phyloP scores from a whole-genome alignment of 2,329 filamentous ascomycete species.

The Nemania diffusa region DNA sequence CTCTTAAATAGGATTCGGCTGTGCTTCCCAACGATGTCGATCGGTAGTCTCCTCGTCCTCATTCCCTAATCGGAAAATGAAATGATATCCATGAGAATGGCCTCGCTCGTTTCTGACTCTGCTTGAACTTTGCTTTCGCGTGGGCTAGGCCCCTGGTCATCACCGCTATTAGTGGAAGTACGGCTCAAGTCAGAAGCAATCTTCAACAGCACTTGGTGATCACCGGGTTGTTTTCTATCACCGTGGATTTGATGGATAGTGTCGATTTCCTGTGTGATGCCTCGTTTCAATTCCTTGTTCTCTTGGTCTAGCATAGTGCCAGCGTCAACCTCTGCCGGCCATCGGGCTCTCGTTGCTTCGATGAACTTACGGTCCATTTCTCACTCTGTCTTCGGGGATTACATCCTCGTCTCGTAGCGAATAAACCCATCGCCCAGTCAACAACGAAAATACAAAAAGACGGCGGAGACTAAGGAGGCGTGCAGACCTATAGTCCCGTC shows the following conservation, averaged over 20 bases:
- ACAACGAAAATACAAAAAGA: not conserved
- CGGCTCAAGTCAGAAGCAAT: not conserved
- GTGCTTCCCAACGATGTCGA: not conserved
- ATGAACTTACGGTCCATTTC: not conserved
- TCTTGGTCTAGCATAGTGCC: not conserved
- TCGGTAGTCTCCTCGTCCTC: not conserved
- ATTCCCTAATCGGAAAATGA: not conserved
- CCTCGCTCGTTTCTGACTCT: not conserved
- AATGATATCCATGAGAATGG: not conserved
- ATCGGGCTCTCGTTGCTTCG: not conserved
- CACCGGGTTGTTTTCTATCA: not conserved
- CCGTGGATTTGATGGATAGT: not conserved
- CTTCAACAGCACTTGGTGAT: not conserved
- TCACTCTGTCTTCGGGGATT: not conserved
- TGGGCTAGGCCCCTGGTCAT: not conserved
- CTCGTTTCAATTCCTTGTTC: conserved; percentile 10
- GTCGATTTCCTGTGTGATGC: conserved; percentile 7
- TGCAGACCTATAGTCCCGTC: not conserved
- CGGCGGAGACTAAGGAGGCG: not conserved
- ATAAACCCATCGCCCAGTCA: not conserved
- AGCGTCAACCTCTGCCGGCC: conserved; percentile 1
- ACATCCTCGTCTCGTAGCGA: not conserved
- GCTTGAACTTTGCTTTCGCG: not conserved
- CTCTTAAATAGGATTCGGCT: not conserved
- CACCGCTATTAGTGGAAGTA: not conserved